Base-by-base conservation (phyloP, 805 yeast species). In the Candida ulmi region DNA sequence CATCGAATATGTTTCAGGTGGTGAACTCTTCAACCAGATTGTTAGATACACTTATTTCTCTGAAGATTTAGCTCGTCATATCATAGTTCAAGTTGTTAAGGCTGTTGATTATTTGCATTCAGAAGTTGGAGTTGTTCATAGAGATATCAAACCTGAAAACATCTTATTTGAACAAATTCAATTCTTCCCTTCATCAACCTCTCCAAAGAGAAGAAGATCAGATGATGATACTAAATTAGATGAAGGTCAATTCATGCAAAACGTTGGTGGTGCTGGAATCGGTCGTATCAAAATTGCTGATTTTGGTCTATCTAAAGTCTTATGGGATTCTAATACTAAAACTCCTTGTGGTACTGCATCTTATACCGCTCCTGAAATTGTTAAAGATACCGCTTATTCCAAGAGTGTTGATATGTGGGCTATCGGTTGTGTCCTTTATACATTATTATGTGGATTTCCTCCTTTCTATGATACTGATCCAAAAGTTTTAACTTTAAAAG, bases 281-380 rank as follows among this genome's bases (percentile, higher is more conserved):
- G 99, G 98, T 8, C 52, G 66, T 13, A 88, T 93, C 26, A 91
- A 91, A 60, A 68, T 93, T 38, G 98, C 98, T 1, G 99, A 93
- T 62, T 93, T 93, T 63, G 99, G 99, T 0, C 67, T 93, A 16
- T 87, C 96, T 4, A 93, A 93, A 62, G 86, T 88, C 56, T 79
- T 91, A 25, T 83, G 88, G 80, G 51, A 44, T 29, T 52, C 81
- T 36, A 85, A 85, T 52, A 86, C 97, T 17, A 87, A 88, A 72
- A 93, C 99, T 1, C 99, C 99, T 0, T 93, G 99, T 65, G 99
- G 99, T 37, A 93, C 99, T 1, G 96, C 93, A 15, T 98, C 98
- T 3, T 93, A 93, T 57, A 91, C 98, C 2, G 99, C 99, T 0
- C 99, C 99, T 0, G 99, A 93, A 62, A 91, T 93, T 51, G 98